A percentile compares a stretch with the other conserved stretches of the same genome.
phyloP scores from a whole-genome alignment of 2,329 filamentous ascomycete genomes.

The Fusarium nisikadoi region DNA sequence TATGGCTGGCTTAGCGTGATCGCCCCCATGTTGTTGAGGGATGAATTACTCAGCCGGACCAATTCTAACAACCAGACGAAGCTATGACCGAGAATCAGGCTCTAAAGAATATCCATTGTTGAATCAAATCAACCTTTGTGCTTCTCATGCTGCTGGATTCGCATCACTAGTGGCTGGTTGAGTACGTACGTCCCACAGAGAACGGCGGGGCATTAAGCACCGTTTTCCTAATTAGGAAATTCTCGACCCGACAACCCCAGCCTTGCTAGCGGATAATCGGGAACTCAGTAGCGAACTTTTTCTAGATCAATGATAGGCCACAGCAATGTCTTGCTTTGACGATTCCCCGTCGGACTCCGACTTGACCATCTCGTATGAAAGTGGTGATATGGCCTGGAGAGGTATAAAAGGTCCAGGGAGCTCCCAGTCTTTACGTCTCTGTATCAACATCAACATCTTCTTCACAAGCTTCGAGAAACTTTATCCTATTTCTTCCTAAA shows the following conservation, averaged over 20 bases:
- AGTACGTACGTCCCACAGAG: neutral
- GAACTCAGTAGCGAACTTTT: neutral
- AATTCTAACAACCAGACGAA: neutral
- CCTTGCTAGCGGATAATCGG: neutral
- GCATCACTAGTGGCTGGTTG: neutral
- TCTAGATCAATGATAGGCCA: neutral
- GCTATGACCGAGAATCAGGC: rapidly evolving
- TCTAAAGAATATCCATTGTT: rapidly evolving
- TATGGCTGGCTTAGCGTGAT: neutral
- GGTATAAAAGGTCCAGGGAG: neutral
- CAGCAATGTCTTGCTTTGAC: rapidly evolving
- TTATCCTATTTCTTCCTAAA: rapidly evolving
- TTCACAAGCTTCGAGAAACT: rapidly evolving
- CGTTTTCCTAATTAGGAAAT: constrained; percentile 24
- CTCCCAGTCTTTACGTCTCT: too few relatives aligned
- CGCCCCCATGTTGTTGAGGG: neutral
- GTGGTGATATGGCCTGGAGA: neutral
- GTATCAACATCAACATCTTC: neutral
- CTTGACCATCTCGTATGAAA: neutral
- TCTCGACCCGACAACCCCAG: neutral
- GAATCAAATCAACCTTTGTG: neutral
- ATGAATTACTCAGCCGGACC: neutral
- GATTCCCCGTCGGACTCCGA: neutral
- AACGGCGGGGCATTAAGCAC: neutral
- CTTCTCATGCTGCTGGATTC: rapidly evolving